phyloP scores from a whole-genome alignment of 495 filamentous ascomycete species.

The Talaromyces thailandensis region DNA sequence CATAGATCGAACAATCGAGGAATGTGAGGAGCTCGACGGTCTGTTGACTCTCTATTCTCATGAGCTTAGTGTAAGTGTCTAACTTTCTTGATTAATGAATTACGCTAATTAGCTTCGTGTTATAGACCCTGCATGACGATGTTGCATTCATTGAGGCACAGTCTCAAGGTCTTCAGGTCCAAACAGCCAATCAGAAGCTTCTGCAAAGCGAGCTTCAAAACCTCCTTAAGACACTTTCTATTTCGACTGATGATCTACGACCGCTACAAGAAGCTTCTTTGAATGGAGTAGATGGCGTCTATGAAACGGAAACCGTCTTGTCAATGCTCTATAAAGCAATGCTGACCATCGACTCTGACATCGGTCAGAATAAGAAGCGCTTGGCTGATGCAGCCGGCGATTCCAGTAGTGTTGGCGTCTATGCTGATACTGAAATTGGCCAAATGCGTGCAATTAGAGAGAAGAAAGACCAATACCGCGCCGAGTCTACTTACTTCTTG shows the following conservation, averaged over 20 bases:
- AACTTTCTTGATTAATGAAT: background rate
- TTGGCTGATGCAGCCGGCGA: slow-evolving; percentile 37
- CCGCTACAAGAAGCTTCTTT: slow-evolving; percentile 67
- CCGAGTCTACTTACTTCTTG: slow-evolving; percentile 63
- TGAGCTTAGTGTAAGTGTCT: slow-evolving; percentile 70
- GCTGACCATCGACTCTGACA: slow-evolving; percentile 79
- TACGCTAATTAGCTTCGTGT: slow-evolving; percentile 23
- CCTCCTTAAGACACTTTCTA: slow-evolving; percentile 78
- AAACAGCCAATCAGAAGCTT: slow-evolving; percentile 93
- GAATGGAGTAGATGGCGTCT: slow-evolving; percentile 58
- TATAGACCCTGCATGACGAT: slow-evolving; percentile 83
- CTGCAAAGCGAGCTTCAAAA: slow-evolving; percentile 78
- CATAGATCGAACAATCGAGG: slow-evolving; percentile 78
- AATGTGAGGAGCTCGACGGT: slow-evolving; percentile 93
- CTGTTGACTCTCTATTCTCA: slow-evolving; percentile 88
- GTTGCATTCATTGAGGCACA: slow-evolving; percentile 96
- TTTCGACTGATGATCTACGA: slow-evolving; percentile 63
- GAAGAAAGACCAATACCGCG: slow-evolving; percentile 78
- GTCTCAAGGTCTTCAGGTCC: slow-evolving; percentile 90
- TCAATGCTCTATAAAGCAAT: slow-evolving; percentile 90
- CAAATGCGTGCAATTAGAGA: slow-evolving; percentile 90
- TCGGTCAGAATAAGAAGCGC: slow-evolving; percentile 44
- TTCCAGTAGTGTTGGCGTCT: slow-evolving; percentile 48
- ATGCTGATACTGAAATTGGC: slow-evolving; percentile 71
- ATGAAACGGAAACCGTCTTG: slow-evolving; percentile 65